These are phyloP conservation scores for Coemansia sp. DNA, from an alignment of 192 early-diverging fungal species.

Conservation along the genomic window DNA sequence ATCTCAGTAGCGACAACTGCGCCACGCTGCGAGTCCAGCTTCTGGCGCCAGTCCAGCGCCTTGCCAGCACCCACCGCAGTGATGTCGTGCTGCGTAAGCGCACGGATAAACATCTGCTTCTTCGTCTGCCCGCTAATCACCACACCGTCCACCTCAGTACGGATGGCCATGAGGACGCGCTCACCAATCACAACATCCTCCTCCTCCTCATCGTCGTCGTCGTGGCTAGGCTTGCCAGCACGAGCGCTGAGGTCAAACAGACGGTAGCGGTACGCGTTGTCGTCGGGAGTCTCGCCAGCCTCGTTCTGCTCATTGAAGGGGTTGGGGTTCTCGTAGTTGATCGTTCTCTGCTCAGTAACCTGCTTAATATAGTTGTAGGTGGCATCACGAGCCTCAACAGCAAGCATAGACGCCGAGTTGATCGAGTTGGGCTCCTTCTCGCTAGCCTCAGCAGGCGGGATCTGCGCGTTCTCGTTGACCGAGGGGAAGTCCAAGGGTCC, in stretches of 20 bases:
- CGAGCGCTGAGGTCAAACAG: constrained; percentile 72
- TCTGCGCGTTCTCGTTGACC: constrained; percentile 95
- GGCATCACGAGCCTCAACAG: constrained; percentile 85
- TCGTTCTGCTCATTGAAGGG: constrained; percentile 67
- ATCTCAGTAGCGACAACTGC: constrained; percentile 96
- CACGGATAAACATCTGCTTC: constrained; percentile 67
- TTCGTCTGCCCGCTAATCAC: constrained; percentile 59
- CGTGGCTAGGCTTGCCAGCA: background rate
- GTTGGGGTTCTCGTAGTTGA: constrained; percentile 66
- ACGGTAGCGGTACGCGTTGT: constrained; percentile 86
- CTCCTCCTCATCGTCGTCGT: constrained; percentile 37
- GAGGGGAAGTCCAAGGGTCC: constrained; percentile 80
- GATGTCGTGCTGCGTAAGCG: constrained; percentile 94
- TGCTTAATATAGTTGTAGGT: constrained; percentile 85
- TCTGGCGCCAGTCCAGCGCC: constrained; percentile 92
- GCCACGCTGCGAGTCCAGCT: constrained; percentile 92
- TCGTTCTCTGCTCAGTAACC: constrained; percentile 58
- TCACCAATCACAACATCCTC: constrained; percentile 55
- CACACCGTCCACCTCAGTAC: constrained; percentile 88
- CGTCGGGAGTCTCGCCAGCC: constrained; percentile 60
- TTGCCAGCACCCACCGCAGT: constrained; percentile 81
- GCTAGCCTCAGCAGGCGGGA: constrained; percentile 83
- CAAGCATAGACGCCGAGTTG: constrained; percentile 85
- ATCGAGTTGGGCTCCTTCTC: constrained; percentile 78
- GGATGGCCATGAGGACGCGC: constrained; percentile 72